Conservation (phyloP, 225 moss, liverwort and hornwort species). For the Bryoerythrophyllum caledonicum region DNA sequence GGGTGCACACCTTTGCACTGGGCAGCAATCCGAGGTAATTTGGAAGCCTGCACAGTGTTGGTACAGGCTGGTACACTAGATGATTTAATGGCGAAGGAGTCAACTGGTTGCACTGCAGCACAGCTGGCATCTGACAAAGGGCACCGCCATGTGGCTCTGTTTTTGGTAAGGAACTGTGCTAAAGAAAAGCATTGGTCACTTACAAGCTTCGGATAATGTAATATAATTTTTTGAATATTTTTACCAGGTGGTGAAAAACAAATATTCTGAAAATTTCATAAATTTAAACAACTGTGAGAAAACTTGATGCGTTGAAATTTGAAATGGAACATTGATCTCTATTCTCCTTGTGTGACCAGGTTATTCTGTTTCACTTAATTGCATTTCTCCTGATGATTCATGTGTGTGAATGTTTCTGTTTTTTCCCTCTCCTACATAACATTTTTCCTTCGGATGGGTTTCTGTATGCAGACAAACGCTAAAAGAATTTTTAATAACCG, state of each 20-base stretch:
- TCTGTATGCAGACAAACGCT: slow-evolving; percentile 67
- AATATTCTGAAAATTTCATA: not conserved
- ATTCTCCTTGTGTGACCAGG: not conserved
- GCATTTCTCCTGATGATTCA: not conserved
- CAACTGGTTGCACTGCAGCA: slow-evolving; percentile 69
- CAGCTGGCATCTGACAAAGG: slow-evolving; percentile 89
- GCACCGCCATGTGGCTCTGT: slow-evolving; percentile 93
- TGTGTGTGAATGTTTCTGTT: not conserved
- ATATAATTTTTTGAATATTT: slow-evolving; percentile 4
- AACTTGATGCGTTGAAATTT: not conserved
- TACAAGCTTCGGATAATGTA: not conserved
- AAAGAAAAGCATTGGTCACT: not conserved
- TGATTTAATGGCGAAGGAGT: slow-evolving; percentile 76
- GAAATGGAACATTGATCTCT: not conserved
- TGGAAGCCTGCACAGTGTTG: slow-evolving; percentile 98
- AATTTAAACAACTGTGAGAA: not conserved
- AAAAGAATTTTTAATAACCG: slow-evolving; percentile 77
- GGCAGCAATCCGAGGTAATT: slow-evolving; percentile 95
- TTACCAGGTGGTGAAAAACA: not conserved
- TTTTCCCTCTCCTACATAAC: not conserved
- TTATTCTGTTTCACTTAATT: slow-evolving; percentile 1
- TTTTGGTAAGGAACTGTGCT: slow-evolving; percentile 55
- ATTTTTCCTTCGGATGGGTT: slow-evolving; percentile 6
- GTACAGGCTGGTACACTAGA: slow-evolving; percentile 90
- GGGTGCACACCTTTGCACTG: slow-evolving; percentile 97